Conservation (phyloP, 495 filamentous ascomycete species). For the Penicillium herquei region DNA sequence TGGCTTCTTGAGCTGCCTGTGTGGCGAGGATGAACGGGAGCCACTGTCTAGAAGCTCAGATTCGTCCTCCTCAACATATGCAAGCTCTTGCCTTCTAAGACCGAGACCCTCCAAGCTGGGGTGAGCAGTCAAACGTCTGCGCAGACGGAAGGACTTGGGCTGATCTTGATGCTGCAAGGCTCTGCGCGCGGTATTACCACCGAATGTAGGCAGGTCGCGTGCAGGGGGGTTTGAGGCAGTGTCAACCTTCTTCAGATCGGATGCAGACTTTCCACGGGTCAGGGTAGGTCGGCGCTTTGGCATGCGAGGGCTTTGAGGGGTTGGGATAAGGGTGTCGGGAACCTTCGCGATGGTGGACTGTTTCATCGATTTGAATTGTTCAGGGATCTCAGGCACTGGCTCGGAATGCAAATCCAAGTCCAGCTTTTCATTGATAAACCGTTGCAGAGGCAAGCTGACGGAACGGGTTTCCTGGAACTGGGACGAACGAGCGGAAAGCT, state of each 20-base stretch:
- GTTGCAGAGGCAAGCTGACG: constrained; percentile 43
- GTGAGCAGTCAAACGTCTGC: constrained; percentile 35
- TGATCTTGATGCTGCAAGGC: constrained; percentile 22
- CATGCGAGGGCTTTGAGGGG: constrained; percentile 10
- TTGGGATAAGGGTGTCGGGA: constrained; percentile 8
- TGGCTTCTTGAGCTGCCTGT: constrained; percentile 35
- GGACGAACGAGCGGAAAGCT: constrained; percentile 17
- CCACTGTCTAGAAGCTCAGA: constrained; percentile 15
- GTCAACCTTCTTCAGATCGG: constrained; percentile 12
- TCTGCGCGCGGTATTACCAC: constrained; percentile 14
- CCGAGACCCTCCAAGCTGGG: constrained; percentile 42
- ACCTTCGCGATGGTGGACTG: neutral
- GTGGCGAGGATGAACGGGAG: constrained; percentile 34
- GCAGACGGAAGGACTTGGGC: constrained; percentile 26
- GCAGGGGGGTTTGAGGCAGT: constrained; percentile 12
- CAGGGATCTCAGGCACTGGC: constrained; percentile 9
- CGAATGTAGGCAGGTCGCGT: constrained; percentile 13
- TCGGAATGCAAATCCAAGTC: constrained; percentile 28
- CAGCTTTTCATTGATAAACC: constrained; percentile 47
- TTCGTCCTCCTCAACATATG: constrained; percentile 28
- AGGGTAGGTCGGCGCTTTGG: constrained; percentile 18
- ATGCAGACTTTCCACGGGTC: constrained; percentile 22
- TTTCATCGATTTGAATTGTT: constrained; percentile 2
- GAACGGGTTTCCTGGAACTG: constrained; percentile 30
- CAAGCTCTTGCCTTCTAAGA: constrained; percentile 25